Conservation (phyloP, 2,329 filamentous ascomycete species). For the Fusarium temperatum region DNA sequence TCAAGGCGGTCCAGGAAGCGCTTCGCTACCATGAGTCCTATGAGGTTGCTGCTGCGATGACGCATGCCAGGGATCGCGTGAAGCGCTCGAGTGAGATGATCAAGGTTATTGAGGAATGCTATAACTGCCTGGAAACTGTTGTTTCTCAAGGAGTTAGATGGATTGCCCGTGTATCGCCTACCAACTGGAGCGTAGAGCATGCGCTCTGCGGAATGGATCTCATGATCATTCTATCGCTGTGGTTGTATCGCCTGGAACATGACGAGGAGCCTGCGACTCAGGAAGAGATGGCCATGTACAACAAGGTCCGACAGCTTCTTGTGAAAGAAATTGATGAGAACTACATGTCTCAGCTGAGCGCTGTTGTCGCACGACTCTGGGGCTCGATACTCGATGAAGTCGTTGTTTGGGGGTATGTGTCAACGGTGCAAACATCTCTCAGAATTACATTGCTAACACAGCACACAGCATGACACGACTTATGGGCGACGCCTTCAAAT, state of each 20-base stretch:
- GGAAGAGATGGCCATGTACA: constrained; percentile 89
- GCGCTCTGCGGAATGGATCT: constrained; percentile 95
- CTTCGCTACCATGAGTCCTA: constrained; percentile 97
- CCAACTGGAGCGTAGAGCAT: constrained; percentile 99
- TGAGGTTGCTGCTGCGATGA: constrained; percentile 97
- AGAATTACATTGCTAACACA: constrained; percentile 31
- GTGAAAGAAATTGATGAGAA: constrained; percentile 88
- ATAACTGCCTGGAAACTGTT: constrained; percentile 96
- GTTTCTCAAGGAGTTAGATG: constrained; percentile 94
- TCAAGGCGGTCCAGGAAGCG: constrained; percentile 95
- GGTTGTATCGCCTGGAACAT: constrained; percentile 99
- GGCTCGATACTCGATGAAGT: constrained; percentile 98
- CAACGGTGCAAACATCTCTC: neutral
- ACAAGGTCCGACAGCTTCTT: constrained; percentile 89
- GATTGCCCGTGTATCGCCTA: constrained; percentile 97
- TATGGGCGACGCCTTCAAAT: constrained; percentile 97
- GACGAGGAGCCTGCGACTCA: constrained; percentile 90
- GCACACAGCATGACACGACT: constrained; percentile 81
- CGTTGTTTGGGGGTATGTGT: constrained; percentile 96
- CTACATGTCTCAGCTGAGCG: constrained; percentile 86
- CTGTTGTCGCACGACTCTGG: constrained; percentile 95
- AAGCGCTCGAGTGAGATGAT: constrained; percentile 97
- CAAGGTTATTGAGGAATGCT: constrained; percentile 97
- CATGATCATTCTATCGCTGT: constrained; percentile 96
- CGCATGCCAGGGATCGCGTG: constrained; percentile 89